phyloP scores from a whole-genome alignment of 805 yeast species.

The Tetrapisispora phaffii region DNA sequence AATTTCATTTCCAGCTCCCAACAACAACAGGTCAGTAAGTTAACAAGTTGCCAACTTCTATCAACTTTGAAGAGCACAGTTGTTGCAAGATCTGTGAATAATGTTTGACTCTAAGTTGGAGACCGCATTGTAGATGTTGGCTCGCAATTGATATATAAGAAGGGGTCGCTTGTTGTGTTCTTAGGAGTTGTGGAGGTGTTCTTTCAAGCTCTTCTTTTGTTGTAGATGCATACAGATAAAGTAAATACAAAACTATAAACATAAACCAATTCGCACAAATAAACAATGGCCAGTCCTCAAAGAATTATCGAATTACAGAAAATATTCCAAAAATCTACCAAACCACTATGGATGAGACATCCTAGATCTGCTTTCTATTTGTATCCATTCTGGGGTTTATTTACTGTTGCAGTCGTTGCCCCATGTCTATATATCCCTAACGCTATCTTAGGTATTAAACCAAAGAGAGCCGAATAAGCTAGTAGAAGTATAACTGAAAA shows the following conservation, averaged over 20 bases:
- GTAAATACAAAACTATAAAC: too few species aligned
- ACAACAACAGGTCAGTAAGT: neutral
- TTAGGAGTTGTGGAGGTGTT: too few species aligned
- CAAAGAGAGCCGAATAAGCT: constrained; percentile 14
- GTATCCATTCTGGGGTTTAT: constrained; percentile 70
- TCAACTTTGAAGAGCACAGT: neutral
- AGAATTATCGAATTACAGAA: constrained; percentile 48
- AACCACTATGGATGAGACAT: constrained; percentile 52
- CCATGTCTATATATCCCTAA: constrained; percentile 64
- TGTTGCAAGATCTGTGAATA: neutral
- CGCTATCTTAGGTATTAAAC: constrained; percentile 64
- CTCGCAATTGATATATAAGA: too few species aligned
- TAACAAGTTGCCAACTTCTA: too few species aligned
- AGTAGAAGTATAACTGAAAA: too few species aligned
- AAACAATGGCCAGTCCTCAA: constrained; percentile 18
- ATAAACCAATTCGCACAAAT: too few species aligned
- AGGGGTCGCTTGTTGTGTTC: neutral
- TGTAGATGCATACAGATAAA: too few species aligned
- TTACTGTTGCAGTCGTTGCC: constrained; percentile 54
- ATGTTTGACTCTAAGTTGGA: neutral
- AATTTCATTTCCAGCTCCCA: neutral
- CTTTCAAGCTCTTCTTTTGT: too few species aligned
- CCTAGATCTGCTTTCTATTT: constrained; percentile 63
- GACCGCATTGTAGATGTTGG: too few species aligned
- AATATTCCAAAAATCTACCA: constrained; percentile 45